phyloP scores from a whole-genome alignment of 306 rosid species.

The Vigna mungo region DNA sequence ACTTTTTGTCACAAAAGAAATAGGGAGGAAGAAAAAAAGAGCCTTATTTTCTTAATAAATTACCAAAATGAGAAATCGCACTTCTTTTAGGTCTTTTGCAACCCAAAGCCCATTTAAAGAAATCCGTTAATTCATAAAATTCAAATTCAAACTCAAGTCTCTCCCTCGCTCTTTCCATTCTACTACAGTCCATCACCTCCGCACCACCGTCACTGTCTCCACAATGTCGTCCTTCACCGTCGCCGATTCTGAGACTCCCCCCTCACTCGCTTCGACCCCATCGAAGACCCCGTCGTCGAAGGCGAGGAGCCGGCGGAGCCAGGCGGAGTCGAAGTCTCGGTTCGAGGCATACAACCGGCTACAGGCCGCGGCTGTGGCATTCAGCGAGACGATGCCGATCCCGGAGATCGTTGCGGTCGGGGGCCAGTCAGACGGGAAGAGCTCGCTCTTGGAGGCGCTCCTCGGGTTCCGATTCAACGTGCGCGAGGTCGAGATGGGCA shows the following conservation, averaged over 20 bases:
- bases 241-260: neutral
- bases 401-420: conserved; percentile 95
- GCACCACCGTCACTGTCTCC: neutral
- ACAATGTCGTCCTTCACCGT: conserved; percentile 10
- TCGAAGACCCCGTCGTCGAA: conserved; percentile 66
- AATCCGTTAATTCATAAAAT: neutral
- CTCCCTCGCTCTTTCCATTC: neutral
- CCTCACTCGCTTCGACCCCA: conserved; percentile 44
- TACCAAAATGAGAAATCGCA: too few relatives aligned
- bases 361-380: conserved; percentile 90
- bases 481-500: conserved; percentile 98
- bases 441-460: conserved; percentile 90
- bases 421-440: conserved; percentile 92
- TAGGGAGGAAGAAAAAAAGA: too few relatives aligned
- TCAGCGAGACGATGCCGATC: conserved; percentile 90
- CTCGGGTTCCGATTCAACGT: conserved; percentile 93
- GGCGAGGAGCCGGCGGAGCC: conserved; percentile 50
- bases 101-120: neutral
- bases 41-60: too few relatives aligned
- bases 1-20: too few relatives aligned
- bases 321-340: conserved; percentile 61
- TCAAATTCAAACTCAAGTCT: neutral
- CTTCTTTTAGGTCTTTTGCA: neutral
- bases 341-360: conserved; percentile 96
- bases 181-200: neutral